Evolutionary conservation across 768 basidiomycete genomes (phyloP).

Genomic region (Leccinum disarticulatum): DNA sequence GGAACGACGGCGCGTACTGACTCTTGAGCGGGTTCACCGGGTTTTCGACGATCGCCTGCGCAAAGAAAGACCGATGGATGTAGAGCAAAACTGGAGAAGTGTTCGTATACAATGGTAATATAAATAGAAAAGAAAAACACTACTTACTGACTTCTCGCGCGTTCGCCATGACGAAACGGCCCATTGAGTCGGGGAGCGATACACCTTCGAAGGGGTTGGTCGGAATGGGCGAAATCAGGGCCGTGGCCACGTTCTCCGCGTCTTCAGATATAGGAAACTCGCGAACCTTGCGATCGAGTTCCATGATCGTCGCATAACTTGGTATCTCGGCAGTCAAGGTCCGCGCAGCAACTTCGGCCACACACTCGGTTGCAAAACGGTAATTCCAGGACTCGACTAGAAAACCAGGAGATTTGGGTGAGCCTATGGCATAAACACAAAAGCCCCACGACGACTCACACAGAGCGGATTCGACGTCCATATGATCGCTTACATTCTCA

Average conservation of each 20-base stretch:
- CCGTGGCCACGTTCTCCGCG: slow-evolving; percentile 38
- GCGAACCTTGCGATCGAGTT: slow-evolving; percentile 65
- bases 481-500: slow-evolving; percentile 7
- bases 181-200: slow-evolving; percentile 34
- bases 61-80: slow-evolving; percentile 68
- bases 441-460: slow-evolving; percentile 24
- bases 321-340: slow-evolving; percentile 67
- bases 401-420: neutral
- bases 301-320: slow-evolving; percentile 62
- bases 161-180: slow-evolving; percentile 38
- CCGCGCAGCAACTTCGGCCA: slow-evolving; percentile 59
- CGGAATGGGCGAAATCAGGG: slow-evolving; percentile 28
- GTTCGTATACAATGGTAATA: neutral
- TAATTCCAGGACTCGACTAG: slow-evolving; percentile 61
- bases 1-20: slow-evolving; percentile 60
- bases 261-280: slow-evolving; percentile 59
- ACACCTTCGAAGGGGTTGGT: slow-evolving; percentile 13
- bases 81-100: slow-evolving; percentile 51
- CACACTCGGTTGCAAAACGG: slow-evolving; percentile 64
- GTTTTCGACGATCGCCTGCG: slow-evolving; percentile 67
- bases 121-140: neutral
- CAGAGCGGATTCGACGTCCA: slow-evolving; percentile 24
- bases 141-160: slow-evolving; percentile 38
- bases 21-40: slow-evolving; percentile 67
- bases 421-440: neutral